Evolutionary conservation across 1,139 yeast genomes (phyloP).

Genomic region (Magnusiomyces sp.): DNA sequence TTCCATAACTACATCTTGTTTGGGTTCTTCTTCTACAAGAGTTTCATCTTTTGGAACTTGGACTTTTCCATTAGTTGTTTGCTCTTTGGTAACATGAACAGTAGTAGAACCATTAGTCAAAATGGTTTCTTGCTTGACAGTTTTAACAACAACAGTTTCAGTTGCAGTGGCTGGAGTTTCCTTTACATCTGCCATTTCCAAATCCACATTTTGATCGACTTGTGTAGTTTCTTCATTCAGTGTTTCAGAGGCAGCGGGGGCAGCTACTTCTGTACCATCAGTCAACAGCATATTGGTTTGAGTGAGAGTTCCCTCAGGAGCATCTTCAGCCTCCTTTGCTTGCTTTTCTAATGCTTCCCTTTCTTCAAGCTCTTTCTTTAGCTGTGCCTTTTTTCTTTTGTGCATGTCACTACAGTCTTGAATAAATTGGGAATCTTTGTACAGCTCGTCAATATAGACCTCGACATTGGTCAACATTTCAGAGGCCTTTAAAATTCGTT

Average conservation of each 20-base stretch:
- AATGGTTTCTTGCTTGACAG: too few relatives aligned
- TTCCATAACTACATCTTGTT: conserved; percentile 3
- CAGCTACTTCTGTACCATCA: too few relatives aligned
- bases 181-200: too few relatives aligned
- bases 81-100: too few relatives aligned
- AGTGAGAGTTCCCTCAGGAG: not conserved
- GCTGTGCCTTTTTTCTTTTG: conserved; percentile 44
- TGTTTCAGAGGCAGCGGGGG: too few relatives aligned
- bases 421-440: conserved; percentile 50
- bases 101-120: too few relatives aligned
- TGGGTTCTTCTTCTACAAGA: not conserved
- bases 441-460: conserved; percentile 85
- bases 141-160: too few relatives aligned
- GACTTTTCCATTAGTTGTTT: not conserved
- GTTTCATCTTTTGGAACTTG: not conserved
- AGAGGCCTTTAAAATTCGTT: conserved; percentile 76
- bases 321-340: too few relatives aligned
- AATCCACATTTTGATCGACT: too few relatives aligned
- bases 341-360: not conserved
- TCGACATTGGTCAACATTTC: conserved; percentile 97
- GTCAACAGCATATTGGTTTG: too few relatives aligned
- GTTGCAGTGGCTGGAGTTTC: too few relatives aligned
- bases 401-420: conserved; percentile 71
- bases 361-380: conserved; percentile 5
- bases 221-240: too few relatives aligned